Evolutionary conservation across 495 filamentous ascomycete species (phyloP), one percentile per base, ranked within the genome.

Genomic region (Penicillium daleae): DNA sequence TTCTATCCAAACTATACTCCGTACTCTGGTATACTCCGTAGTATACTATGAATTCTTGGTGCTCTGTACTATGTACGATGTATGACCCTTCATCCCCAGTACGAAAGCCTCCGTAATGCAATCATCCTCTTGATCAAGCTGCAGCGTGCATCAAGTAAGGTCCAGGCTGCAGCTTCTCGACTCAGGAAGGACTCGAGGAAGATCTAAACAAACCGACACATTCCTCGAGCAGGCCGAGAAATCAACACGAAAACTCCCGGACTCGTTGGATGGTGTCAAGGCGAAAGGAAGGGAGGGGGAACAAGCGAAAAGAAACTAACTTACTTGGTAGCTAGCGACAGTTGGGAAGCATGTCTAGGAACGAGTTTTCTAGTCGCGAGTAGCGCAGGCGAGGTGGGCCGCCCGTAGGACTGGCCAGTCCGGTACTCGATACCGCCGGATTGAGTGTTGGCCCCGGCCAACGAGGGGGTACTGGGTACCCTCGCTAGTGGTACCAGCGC

Each of bases 121-220:
- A 21, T 53, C 13, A 29, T 37, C 26, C 40, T 31, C 29, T 59
- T 44, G 63, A 44, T 57, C 44, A 48, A 51, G 57, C 48, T 56
- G 65, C 67, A 63, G 59, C 53, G 52, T 66, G 68, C 68, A 60
- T 65, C 55, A 71, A 69, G 68, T 61, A 71, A 71, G 68, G 68
- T 58, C 65, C 67, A 40, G 37, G 40, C 49, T 66, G 60, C 60
- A 62, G 60, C 22, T 35, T 33, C 22, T 50, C 57, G 2, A 29
- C 40, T 55, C 46, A 55, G 68, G 63, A 56, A 71, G 57, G 60
- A 69, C 63, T 71, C 55, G 56, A 64, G 31, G 66, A 64, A 62
- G 57, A 71, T 71, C 66, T 66, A 71, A 71, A 71, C 66, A 71
- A 68, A 32, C 32, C 51, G 21, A 59, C 33, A 56, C 48, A 39